Evolutionary conservation across 768 basidiomycete species (phyloP), one percentile per base, ranked within the genome.

Genomic region (Rhizopogon sp.): DNA sequence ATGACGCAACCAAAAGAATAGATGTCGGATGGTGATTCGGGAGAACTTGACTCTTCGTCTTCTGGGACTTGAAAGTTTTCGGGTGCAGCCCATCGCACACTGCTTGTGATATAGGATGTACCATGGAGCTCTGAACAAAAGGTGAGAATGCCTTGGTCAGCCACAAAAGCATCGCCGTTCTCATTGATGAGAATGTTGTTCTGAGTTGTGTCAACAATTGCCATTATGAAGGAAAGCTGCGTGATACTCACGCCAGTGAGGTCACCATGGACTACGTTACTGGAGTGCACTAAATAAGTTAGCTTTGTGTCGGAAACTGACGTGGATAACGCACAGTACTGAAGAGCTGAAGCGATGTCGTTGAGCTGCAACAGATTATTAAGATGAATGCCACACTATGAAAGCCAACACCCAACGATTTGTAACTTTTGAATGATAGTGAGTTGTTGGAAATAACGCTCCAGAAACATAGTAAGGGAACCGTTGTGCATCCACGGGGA

Each of bases 131-230:
- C 72, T 20, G 62, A 62, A 11, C 70, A 63, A 47, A 77, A 67
- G 22, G 58, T 73, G n/a, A 74, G 76, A 7, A 78, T 61, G 3
- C 76, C 77, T 55, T 77, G 77, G 54, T 78, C 77, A 54, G 72
- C 49, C 3, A 56, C 6, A 7, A 11, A 53, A 11, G 55, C 42
- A 0, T 7, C 20, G 8, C 51, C 51, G 2, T 6, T 22, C 6
- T 20, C n/a, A 37, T 43, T 7, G 14, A 56, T 52, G 5, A 56
- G 50, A 13, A 53, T 54, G 11, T 56, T 56, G 17, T 40, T 33
- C 51, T 56, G 20, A 17, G 4, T 28, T n/a, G 16, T 16, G 9
- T 39, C 40, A 43, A 13, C 33, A 46, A 22, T 29, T 13, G 5
- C 2, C 16, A 42, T 10, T 14, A 20, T 6, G 31, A 28, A 29